phyloP scores from a whole-genome alignment of 176 grass and related monocot genomes.

The Pontederia crassipes region DNA sequence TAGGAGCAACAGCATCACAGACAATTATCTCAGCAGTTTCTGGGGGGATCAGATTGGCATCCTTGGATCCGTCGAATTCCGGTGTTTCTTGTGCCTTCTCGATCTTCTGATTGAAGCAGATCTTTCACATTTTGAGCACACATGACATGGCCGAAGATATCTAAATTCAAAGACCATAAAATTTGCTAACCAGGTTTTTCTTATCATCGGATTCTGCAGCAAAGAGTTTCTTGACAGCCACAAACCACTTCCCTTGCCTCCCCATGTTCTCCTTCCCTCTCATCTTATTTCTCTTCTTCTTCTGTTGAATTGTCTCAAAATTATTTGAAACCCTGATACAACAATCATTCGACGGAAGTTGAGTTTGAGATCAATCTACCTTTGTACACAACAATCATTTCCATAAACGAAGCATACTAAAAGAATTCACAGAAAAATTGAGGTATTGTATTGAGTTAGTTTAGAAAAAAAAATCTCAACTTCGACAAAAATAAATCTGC shows the following conservation, averaged over 20 bases:
- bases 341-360: neutral
- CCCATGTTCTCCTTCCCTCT: conserved; percentile 3
- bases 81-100: too few relatives aligned
- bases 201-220: neutral
- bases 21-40: neutral
- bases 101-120: too few relatives aligned
- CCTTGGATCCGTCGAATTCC: neutral
- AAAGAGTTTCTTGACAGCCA: neutral
- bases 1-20: neutral
- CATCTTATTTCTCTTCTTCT: neutral
- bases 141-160: too few relatives aligned
- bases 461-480: too few relatives aligned
- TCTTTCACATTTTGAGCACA: too few relatives aligned
- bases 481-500: too few relatives aligned
- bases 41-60: neutral
- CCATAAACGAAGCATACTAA: too few relatives aligned
- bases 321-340: neutral
- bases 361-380: too few relatives aligned
- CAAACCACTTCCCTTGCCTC: neutral
- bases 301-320: neutral
- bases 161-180: neutral
- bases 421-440: too few relatives aligned
- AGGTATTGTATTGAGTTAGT: too few relatives aligned
- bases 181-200: neutral
- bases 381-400: too few relatives aligned